Evolutionary conservation across 1,284 basidiomycete genomes (phyloP), one percentile per base, ranked within the genome.

Genomic region (Trametes versicolor): DNA sequence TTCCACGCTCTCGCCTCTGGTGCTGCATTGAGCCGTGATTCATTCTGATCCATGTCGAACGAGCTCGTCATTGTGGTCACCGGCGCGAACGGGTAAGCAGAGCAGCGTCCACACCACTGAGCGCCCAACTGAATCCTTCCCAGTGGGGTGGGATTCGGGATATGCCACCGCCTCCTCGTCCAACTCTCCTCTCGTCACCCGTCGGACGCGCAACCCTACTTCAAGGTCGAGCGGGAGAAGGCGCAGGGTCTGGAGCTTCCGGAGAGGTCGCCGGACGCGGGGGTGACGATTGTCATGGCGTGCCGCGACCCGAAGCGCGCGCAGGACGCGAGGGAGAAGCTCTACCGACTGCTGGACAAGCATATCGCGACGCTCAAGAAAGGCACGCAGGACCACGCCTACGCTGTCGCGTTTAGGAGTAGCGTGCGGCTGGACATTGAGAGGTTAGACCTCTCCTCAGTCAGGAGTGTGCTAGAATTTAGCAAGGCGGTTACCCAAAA

Each of bases 61-160:
- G 66, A 62, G 21, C 89, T 73, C 76, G 87, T 86, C 74, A 79
- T 87, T 39, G 77, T 91, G 21, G 88, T 92, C 36, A 92, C 89
- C 0, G 89, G 89, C 21, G 89, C 90, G 47, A 92, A 91, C 75
- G 82, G 83, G 90, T 90, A 29, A 48, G 54, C n/a, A 2, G 10
- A 21, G 7, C 6, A 27, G 50, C 47, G 34, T 32, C 43, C 27
- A 39, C 23, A 41, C 15, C 25, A 10, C 25, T 17, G 15, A 27
- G 48, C 48, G 48, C 25, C 15, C 13, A 49, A 27, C 25, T 27
- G 48, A 43, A n/a, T n/a, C 41, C 41, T 4, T 39, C 59, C 3
- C 50, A 96, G 95, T 58, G 95, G 95, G 62, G 85, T 96, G 34
- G 95, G 95, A 13, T 91, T 91, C 73, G 94, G 93, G 1, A 90